Evolutionary conservation across 805 yeast genomes (phyloP).

Genomic region (Candida broadrunensis): DNA sequence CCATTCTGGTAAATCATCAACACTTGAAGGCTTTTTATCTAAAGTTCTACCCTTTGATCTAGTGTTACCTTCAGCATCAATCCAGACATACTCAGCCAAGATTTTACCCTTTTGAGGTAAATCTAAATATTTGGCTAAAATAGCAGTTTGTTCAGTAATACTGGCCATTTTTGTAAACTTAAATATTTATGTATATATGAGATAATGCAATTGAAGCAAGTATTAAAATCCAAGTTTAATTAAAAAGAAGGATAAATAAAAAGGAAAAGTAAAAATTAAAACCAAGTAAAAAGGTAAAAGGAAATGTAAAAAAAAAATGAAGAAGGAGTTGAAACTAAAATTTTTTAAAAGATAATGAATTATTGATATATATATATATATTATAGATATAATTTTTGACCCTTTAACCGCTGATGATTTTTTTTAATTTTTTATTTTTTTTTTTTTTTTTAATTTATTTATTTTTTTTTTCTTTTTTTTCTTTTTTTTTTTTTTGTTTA

Average conservation of each 20-base stretch:
- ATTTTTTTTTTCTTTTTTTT: no score
- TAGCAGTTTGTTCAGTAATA: slow-evolving; percentile 67
- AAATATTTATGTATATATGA: neutral
- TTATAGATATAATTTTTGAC: neutral
- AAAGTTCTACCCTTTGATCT: slow-evolving; percentile 96
- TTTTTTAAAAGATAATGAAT: neutral
- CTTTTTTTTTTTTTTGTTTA: no score
- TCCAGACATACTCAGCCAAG: slow-evolving; percentile 97
- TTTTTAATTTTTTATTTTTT: no score
- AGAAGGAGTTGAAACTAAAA: no score
- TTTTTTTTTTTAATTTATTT: neutral
- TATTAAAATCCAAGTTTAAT: neutral
- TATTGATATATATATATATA: neutral
- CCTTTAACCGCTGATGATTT: no score
- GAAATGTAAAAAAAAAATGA: no score
- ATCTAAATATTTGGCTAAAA: slow-evolving; percentile 77
- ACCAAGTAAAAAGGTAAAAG: neutral
- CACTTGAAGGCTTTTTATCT: slow-evolving; percentile 57
- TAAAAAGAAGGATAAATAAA: neutral
- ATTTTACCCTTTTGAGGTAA: slow-evolving; percentile 83
- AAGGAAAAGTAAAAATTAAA: neutral
- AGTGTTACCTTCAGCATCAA: slow-evolving; percentile 85
- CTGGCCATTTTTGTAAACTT: slow-evolving; percentile 25
- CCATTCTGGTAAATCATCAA: slow-evolving; percentile 97
- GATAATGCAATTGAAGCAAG: neutral